A percentile compares a stretch with the other conserved stretches of the same genome.
phyloP scores from a whole-genome alignment of 148 eudicot genomes.

The Bassia scoparia region DNA sequence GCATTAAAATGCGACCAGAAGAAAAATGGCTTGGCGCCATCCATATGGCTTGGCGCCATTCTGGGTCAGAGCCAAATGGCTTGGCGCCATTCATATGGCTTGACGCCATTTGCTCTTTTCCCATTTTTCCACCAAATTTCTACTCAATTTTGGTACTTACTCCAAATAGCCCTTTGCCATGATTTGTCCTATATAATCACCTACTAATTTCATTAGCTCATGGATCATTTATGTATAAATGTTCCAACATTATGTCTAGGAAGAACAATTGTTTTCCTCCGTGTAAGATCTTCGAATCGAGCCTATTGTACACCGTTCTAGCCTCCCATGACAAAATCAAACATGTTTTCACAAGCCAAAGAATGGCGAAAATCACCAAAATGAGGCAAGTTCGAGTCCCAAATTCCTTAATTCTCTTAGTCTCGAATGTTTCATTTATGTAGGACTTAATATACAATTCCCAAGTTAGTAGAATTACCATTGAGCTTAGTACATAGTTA shows the following conservation, averaged over 20 bases:
- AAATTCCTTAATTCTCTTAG: neutral
- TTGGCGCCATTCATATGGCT: too few relatives aligned
- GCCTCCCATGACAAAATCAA: neutral
- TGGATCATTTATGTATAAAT: too few relatives aligned
- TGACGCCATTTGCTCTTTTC: too few relatives aligned
- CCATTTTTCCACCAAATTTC: too few relatives aligned
- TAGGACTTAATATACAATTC: neutral
- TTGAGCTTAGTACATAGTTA: neutral
- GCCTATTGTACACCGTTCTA: neutral
- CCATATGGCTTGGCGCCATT: too few relatives aligned
- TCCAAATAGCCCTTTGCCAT: too few relatives aligned
- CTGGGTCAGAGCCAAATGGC: too few relatives aligned
- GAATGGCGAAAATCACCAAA: neutral
- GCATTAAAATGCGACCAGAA: too few relatives aligned
- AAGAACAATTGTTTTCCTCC: neutral
- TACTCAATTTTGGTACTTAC: too few relatives aligned
- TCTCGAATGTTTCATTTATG: neutral
- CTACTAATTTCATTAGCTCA: too few relatives aligned
- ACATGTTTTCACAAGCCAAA: neutral
- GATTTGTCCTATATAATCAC: too few relatives aligned
- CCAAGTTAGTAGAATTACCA: neutral
- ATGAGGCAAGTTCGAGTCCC: neutral
- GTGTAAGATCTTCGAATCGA: neutral
- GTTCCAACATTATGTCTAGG: slow-evolving; percentile 4
- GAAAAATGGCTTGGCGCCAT: too few relatives aligned